Percentiles rank a stretch among this genome's conserved stretches.
These are phyloP conservation scores for Erysimum cheiri DNA, from an alignment of 441 rosid species.

Conservation along the genomic window DNA sequence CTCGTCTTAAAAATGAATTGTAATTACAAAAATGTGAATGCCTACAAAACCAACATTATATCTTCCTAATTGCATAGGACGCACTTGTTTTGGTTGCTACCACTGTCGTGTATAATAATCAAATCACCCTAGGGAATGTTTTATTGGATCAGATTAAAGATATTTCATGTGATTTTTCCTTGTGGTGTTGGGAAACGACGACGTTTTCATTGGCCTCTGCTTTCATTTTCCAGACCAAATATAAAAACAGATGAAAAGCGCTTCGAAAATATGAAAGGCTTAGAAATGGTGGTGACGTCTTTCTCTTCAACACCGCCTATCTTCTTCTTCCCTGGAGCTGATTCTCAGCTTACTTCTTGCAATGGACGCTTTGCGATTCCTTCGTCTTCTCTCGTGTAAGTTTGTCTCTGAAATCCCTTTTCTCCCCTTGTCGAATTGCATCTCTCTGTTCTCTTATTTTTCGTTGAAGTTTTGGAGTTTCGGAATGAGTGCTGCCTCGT, in stretches of 20 bases:
- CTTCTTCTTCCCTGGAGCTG: slow-evolving; percentile 34
- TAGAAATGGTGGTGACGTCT: slow-evolving; percentile 49
- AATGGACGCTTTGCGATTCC: slow-evolving; percentile 1
- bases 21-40: not conserved
- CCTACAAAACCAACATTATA: not conserved
- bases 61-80: not conserved
- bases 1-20: not conserved
- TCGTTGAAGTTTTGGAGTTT: slow-evolving; percentile 12
- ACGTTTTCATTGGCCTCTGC: not conserved
- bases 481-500: slow-evolving; percentile 13
- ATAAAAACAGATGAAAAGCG: slow-evolving; percentile 11
- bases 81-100: too few species aligned
- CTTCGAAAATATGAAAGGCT: slow-evolving; percentile 39
- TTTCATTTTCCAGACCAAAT: not conserved
- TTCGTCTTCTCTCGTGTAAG: slow-evolving; percentile 32
- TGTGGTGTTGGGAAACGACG: slow-evolving; percentile 18
- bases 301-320: slow-evolving; percentile 38
- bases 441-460: not conserved
- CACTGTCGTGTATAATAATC: not conserved
- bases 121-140: not conserved
- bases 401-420: slow-evolving; percentile 2
- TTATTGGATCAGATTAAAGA: slow-evolving; percentile 15
- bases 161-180: not conserved
- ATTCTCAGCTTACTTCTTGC: slow-evolving; percentile 10
- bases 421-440: not conserved